Evolutionary conservation across 2,329 filamentous ascomycete species (phyloP), one percentile per base, ranked within the genome.

Genomic region (Dothidotthia symphoricarpi): DNA sequence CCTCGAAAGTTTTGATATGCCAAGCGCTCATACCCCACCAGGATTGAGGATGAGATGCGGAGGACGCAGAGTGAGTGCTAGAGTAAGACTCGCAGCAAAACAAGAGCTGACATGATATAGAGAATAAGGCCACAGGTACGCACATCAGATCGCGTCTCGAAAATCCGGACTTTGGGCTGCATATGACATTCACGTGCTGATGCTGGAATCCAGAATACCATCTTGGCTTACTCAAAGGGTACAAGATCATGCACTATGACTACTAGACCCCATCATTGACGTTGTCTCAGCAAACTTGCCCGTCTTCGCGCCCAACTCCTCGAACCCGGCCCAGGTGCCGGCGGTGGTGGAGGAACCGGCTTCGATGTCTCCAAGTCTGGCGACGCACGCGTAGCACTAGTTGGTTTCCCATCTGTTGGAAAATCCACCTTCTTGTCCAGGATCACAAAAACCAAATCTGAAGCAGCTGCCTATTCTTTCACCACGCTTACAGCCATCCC

Each of bases 21-120:
- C 47, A 49, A 53, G 55, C 40, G 45, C 49, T 66, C 45, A 66
- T 58, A 48, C 57, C 57, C 55, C 57, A 48, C 51, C 51, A 96
- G 91, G 83, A 98, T 98, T 63, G 93, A 98, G 80, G 90, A 95
- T 73, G 93, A 98, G 85, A 98, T 98, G 93, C 84, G 81, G 69
- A 91, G 81, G 82, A 98, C 93, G 61, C 93, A 98, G 75, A 98
- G 91, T 95, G 81, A 75, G 56, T 51, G 13, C 31, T 24, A 16
- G 11, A 31, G 29, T 24, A 17, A 34, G 16, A 4, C n/a, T 8
- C 24, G 9, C n/a, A 17, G 28, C 14, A 22, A 7, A 30, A 4
- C 16, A 13, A 17, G 34, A 39, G 49, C 71, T 75, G 50, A 74
- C 45, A 30, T 26, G 28, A 44, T 46, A 60, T 61, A 95, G 91